A percentile compares a stretch with the other conserved stretches of the same genome.
Conservation (phyloP, 1,139 yeast species). For the Taphrina populina region DNA sequence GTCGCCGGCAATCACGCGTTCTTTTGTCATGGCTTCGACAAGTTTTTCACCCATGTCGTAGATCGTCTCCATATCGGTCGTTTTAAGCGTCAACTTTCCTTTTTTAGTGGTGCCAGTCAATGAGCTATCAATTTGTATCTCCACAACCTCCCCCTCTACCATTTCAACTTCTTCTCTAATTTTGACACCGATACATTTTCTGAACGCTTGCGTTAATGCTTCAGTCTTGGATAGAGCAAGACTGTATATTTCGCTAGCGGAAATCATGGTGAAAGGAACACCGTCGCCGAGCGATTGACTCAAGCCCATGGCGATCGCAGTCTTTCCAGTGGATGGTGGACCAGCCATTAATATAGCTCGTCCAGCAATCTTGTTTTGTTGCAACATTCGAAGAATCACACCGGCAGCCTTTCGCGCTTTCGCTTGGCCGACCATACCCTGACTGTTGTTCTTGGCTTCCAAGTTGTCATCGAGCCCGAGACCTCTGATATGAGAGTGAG, state of each 20-base stretch:
- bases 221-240: slow-evolving; percentile 92
- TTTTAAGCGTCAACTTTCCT: slow-evolving; percentile 93
- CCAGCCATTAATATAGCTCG: slow-evolving; percentile 95
- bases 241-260: slow-evolving; percentile 91
- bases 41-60: slow-evolving; percentile 95
- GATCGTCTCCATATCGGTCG: slow-evolving; percentile 98
- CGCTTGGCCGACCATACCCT: slow-evolving; percentile 97
- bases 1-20: slow-evolving; percentile 96
- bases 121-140: slow-evolving; percentile 93
- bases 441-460: slow-evolving; percentile 73
- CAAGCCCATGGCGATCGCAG: slow-evolving; percentile 97
- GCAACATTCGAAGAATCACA: slow-evolving; percentile 85
- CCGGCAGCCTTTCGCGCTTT: slow-evolving; percentile 97
- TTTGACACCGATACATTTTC: slow-evolving; percentile 91
- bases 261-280: slow-evolving; percentile 93
- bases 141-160: slow-evolving; percentile 98
- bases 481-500: slow-evolving; percentile 95
- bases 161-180: slow-evolving; percentile 96
- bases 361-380: slow-evolving; percentile 93
- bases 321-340: slow-evolving; percentile 98
- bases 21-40: slow-evolving; percentile 94
- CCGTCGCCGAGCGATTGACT: slow-evolving; percentile 84
- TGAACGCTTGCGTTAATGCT: slow-evolving; percentile 90
- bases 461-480: slow-evolving; percentile 78
- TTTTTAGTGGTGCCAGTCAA: slow-evolving; percentile 97